Conservation (phyloP, 306 rosid species). For the Quercus ilex region DNA sequence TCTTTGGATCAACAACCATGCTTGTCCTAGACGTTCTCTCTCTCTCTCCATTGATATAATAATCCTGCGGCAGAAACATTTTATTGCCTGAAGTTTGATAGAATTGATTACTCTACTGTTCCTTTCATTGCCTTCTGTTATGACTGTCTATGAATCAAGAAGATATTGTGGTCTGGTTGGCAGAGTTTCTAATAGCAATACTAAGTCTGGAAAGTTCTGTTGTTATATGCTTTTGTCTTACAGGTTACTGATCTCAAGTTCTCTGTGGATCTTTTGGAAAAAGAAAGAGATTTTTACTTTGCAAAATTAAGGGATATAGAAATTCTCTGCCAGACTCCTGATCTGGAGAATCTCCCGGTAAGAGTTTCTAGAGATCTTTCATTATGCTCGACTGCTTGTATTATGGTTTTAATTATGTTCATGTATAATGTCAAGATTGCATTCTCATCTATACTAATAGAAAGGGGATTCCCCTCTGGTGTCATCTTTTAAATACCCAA, state of each 20-base stretch:
- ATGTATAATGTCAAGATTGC: background rate
- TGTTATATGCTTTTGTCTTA: constrained; percentile 16
- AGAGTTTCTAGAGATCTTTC: constrained; percentile 27
- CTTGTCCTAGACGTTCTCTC: background rate
- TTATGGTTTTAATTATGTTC: background rate
- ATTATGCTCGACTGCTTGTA: background rate
- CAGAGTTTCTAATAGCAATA: background rate
- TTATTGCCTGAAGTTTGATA: background rate
- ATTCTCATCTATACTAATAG: no score
- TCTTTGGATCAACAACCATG: background rate
- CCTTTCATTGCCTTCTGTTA: background rate
- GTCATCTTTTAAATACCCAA: no score
- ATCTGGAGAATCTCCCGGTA: constrained; percentile 79
- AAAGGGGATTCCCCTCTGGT: no score
- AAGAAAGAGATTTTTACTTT: constrained; percentile 95
- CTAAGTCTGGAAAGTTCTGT: background rate
- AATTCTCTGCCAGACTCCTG: constrained; percentile 81
- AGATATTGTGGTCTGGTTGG: background rate
- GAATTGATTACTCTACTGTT: background rate
- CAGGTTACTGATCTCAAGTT: constrained; percentile 86
- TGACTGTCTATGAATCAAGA: background rate
- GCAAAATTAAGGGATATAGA: constrained; percentile 91
- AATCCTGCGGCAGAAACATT: background rate
- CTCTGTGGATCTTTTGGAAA: constrained; percentile 86
- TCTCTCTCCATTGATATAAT: background rate